Conservation (phyloP, 1,284 basidiomycete genomes). For the Pyrrhoderma lamaoense region DNA sequence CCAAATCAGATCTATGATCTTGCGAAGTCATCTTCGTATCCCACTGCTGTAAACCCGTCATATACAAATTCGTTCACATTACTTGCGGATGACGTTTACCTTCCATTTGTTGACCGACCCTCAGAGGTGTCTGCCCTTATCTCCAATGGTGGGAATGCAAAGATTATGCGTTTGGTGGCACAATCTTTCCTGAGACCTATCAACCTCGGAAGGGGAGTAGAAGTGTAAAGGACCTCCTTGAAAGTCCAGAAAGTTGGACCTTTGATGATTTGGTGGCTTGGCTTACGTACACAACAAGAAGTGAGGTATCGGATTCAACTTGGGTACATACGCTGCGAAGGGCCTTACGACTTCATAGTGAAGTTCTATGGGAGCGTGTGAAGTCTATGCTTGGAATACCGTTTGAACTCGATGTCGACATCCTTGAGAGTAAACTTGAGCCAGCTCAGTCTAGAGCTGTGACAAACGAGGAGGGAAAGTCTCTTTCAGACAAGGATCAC, state of each 20-base stretch:
- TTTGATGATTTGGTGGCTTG: conserved; percentile 52
- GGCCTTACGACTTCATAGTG: conserved; percentile 58
- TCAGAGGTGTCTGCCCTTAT: conserved; percentile 58
- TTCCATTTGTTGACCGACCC: conserved; percentile 72
- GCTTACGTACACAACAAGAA: conserved; percentile 53
- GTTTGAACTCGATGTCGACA: conserved; percentile 59
- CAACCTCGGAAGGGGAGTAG: too few species aligned
- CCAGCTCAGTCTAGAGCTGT: too few species aligned
- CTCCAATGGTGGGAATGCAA: conserved; percentile 51
- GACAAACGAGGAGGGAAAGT: neutral
- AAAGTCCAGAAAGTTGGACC: conserved; percentile 44
- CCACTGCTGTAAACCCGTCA: conserved; percentile 25
- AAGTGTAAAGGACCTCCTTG: conserved; percentile 9
- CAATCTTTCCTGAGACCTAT: conserved; percentile 30
- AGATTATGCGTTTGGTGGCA: conserved; percentile 59
- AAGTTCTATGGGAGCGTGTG: conserved; percentile 76
- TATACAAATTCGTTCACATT: conserved; percentile 57
- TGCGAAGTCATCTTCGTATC: conserved; percentile 51
- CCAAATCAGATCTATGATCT: conserved; percentile 65
- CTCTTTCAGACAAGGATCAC: neutral
- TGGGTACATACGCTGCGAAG: conserved; percentile 61
- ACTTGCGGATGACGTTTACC: conserved; percentile 58
- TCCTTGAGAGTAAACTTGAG: neutral
- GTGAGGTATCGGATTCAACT: conserved; percentile 47
- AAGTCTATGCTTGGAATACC: conserved; percentile 74